phyloP scores from a whole-genome alignment of 176 grass and related monocot species.

The Oryza australiensis region DNA sequence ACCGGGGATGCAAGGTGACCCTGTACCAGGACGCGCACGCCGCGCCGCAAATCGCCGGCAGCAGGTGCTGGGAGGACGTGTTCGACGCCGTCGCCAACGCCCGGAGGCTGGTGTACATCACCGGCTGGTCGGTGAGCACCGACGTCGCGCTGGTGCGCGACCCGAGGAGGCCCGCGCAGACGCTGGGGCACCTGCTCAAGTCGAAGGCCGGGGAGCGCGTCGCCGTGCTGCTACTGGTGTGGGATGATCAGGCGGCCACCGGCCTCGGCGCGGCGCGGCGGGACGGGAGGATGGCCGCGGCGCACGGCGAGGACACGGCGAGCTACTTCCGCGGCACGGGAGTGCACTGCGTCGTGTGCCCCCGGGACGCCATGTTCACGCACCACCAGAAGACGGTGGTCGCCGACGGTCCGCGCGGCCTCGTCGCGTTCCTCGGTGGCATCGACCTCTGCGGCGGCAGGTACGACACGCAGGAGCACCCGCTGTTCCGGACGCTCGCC shows the following conservation, averaged over 20 bases:
- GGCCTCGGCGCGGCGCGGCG: not conserved
- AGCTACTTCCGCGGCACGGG: conserved; percentile 38
- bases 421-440: conserved; percentile 58
- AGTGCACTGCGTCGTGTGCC: conserved; percentile 42
- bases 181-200: conserved; percentile 58
- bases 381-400: conserved; percentile 63
- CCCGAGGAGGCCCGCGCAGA: conserved; percentile 12
- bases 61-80: conserved; percentile 43
- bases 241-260: conserved; percentile 49
- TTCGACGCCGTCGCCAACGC: conserved; percentile 54
- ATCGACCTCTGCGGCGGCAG: conserved; percentile 58
- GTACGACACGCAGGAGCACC: conserved; percentile 54
- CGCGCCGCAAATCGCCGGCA: not conserved
- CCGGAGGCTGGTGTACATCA: conserved; percentile 41
- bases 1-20: conserved; percentile 2
- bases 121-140: conserved; percentile 13
- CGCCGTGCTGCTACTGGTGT: conserved; percentile 53
- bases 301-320: conserved; percentile 45
- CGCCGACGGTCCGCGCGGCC: conserved; percentile 42
- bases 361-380: not conserved
- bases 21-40: not conserved
- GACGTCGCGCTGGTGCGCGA: conserved; percentile 44
- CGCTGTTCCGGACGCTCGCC: conserved; percentile 42
- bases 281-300: conserved; percentile 4
- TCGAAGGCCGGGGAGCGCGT: conserved; percentile 56